phyloP scores from a whole-genome alignment of 1,139 yeast species.

The Pichia sp. region DNA sequence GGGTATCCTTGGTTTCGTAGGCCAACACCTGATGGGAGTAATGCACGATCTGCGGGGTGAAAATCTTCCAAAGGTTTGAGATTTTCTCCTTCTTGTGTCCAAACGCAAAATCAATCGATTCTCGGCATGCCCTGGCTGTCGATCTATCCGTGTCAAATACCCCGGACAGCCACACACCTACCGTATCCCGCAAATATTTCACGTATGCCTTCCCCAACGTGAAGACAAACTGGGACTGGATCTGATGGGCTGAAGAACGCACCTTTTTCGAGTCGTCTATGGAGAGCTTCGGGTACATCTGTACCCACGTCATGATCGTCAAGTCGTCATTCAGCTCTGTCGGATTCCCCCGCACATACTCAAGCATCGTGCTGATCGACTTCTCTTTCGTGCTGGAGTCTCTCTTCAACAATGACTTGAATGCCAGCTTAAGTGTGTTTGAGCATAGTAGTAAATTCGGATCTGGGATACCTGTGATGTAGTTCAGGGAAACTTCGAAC shows the following conservation, averaged over 20 bases:
- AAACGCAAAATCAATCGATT: slow-evolving; percentile 51
- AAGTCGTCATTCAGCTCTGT: slow-evolving; percentile 42
- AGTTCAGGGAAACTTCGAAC: slow-evolving; percentile 66
- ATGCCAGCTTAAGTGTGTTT: slow-evolving; percentile 58
- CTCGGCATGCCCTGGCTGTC: slow-evolving; percentile 50
- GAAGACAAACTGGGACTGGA: slow-evolving; percentile 52
- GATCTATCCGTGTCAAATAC: slow-evolving; percentile 61
- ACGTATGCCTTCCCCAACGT: slow-evolving; percentile 55
- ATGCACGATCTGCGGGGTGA: slow-evolving; percentile 51
- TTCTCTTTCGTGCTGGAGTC: slow-evolving; percentile 83
- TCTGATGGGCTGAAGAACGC: slow-evolving; percentile 56
- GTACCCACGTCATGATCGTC: slow-evolving; percentile 67
- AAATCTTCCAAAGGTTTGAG: slow-evolving; percentile 56
- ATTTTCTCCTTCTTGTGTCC: slow-evolving; percentile 54
- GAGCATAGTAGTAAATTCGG: slow-evolving; percentile 47
- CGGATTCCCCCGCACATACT: slow-evolving; percentile 27
- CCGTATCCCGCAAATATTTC: slow-evolving; percentile 63
- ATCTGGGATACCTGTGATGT: slow-evolving; percentile 77
- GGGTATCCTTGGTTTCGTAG: slow-evolving; percentile 54
- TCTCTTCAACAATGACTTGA: slow-evolving; percentile 71
- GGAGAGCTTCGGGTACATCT: slow-evolving; percentile 73
- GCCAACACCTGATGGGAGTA: slow-evolving; percentile 50
- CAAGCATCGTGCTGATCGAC: slow-evolving; percentile 56
- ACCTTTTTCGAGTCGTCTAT: slow-evolving; percentile 66
- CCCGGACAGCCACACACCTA: slow-evolving; percentile 73